phyloP scores from a whole-genome alignment of 495 filamentous ascomycete species.

The Podospora pseudocomata region DNA sequence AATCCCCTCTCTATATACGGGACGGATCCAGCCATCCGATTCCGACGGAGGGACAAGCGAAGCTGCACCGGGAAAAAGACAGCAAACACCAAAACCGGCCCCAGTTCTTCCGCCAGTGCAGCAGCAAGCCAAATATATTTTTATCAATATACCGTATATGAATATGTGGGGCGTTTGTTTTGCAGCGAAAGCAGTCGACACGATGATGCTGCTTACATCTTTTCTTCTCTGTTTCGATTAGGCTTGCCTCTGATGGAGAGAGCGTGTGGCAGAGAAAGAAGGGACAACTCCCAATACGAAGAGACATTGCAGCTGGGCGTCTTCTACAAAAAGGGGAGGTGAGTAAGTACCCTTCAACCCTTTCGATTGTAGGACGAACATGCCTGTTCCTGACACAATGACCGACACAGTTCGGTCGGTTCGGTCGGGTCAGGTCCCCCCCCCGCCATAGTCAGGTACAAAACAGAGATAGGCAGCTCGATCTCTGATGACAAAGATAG shows the following conservation, averaged over 20 bases:
- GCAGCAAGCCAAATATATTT: neutral
- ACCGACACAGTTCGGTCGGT: neutral
- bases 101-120: neutral
- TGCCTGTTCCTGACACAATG: neutral
- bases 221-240: neutral
- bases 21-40: neutral
- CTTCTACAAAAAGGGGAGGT: neutral
- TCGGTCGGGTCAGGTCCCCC: neutral
- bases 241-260: neutral
- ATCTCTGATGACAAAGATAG: neutral
- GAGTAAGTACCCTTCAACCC: neutral
- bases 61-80: neutral
- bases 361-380: neutral
- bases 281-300: neutral
- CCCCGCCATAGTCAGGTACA: neutral
- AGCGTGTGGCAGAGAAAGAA: neutral
- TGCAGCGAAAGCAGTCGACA: neutral
- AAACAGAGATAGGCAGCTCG: neutral
- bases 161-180: neutral
- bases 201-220: neutral
- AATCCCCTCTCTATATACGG: neutral
- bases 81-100: neutral
- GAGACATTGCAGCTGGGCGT: neutral
- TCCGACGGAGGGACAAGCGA: neutral
- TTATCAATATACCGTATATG: neutral